Conservation (phyloP, 202 grass and related monocot species). For the Elaeis oleifera region DNA sequence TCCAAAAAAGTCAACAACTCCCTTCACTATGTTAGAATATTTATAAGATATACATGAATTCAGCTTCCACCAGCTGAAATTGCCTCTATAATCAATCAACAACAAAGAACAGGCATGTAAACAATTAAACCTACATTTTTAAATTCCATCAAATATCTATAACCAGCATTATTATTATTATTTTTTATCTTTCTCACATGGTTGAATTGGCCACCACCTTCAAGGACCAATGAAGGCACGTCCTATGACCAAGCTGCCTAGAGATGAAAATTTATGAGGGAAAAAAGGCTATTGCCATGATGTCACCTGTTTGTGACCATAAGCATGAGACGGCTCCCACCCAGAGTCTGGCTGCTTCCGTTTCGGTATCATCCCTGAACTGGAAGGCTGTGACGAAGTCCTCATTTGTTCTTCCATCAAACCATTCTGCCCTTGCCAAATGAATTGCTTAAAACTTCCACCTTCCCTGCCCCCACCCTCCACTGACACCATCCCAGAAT, state of each 20-base stretch:
- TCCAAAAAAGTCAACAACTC: too few relatives aligned
- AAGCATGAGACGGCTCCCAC: slow-evolving; percentile 21
- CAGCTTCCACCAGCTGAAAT: background rate
- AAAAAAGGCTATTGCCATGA: slow-evolving; percentile 10
- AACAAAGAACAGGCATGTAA: background rate
- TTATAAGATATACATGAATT: background rate
- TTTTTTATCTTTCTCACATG: background rate
- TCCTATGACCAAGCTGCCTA: background rate
- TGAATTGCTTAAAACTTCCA: background rate
- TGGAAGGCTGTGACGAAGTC: slow-evolving; percentile 1
- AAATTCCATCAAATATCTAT: background rate
- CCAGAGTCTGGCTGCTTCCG: slow-evolving; percentile 11
- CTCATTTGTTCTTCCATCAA: background rate
- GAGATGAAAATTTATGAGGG: background rate
- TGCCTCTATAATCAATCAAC: background rate
- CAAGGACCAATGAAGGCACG: background rate
- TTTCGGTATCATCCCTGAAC: background rate
- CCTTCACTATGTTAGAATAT: background rate
- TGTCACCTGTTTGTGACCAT: slow-evolving; percentile 23
- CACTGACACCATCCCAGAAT: background rate
- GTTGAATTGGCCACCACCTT: background rate
- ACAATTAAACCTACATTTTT: background rate
- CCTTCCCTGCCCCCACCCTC: slow-evolving; percentile 1
- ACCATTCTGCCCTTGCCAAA: slow-evolving; percentile 5
- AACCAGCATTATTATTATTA: background rate